A percentile compares a stretch with the other conserved stretches of the same genome.
Conservation (phyloP, 768 basidiomycete species). For the Panellus pusillus region DNA sequence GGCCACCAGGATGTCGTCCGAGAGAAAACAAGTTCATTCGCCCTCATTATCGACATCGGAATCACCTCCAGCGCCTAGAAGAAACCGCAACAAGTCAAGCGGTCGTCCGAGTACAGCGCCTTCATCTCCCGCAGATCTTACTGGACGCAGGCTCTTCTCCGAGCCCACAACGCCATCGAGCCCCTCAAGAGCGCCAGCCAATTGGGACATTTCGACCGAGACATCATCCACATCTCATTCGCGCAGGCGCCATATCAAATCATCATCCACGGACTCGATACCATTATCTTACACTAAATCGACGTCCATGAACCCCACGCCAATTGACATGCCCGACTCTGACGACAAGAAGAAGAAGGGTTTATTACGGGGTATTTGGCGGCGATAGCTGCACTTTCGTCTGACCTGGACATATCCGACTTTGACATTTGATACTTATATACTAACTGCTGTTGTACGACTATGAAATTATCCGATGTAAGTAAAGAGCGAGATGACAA, state of each 20-base stretch:
- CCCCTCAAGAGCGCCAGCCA: conserved; percentile 23
- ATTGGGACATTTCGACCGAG: conserved; percentile 23
- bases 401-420: not conserved
- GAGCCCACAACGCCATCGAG: conserved; percentile 22
- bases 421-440: conserved; percentile 13
- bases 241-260: conserved; percentile 43
- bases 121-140: conserved; percentile 30
- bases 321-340: conserved; percentile 38
- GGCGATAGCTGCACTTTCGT: conserved; percentile 28
- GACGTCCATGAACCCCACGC: conserved; percentile 21
- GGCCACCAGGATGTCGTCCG: conserved; percentile 39
- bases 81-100: conserved; percentile 28
- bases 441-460: conserved; percentile 18
- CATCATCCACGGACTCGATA: conserved; percentile 57
- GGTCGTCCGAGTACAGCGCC: conserved; percentile 50
- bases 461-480: conserved; percentile 20
- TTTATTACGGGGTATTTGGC: conserved; percentile 44
- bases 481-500: not conserved
- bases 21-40: conserved; percentile 24
- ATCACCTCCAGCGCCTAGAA: conserved; percentile 4
- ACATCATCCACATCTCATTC: conserved; percentile 16
- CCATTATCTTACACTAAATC: conserved; percentile 27
- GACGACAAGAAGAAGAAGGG: conserved; percentile 41
- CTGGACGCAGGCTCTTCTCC: conserved; percentile 27
- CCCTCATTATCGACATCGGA: conserved; percentile 15